A percentile compares a stretch with the other conserved stretches of the same genome.
phyloP scores from a whole-genome alignment of 305 asterid species.

The Lippia alba region DNA sequence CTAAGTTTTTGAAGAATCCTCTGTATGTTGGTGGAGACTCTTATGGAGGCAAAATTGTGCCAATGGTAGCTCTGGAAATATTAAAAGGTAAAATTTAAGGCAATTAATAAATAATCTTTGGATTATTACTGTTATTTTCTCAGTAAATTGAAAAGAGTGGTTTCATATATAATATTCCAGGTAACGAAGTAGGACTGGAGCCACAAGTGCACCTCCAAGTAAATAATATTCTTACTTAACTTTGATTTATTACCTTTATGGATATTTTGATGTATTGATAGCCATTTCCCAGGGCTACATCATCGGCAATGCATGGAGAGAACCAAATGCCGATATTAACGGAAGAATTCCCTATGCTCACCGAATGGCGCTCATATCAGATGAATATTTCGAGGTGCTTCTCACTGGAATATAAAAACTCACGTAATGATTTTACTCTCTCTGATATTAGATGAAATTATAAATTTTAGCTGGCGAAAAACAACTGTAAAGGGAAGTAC shows the following conservation, averaged over 20 bases:
- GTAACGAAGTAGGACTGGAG: slow-evolving; percentile 51
- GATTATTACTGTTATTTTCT: too few relatives aligned
- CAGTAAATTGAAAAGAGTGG: too few relatives aligned
- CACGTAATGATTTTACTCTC: background rate
- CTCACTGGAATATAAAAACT: too few relatives aligned
- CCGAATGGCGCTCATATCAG: slow-evolving; percentile 62
- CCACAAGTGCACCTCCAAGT: slow-evolving; percentile 56
- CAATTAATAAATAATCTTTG: too few relatives aligned
- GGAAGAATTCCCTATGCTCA: slow-evolving; percentile 55
- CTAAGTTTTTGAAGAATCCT: slow-evolving; percentile 45
- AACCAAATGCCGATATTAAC: slow-evolving; percentile 27
- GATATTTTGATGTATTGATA: slow-evolving; percentile 2
- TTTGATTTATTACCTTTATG: background rate
- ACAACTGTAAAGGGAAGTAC: background rate
- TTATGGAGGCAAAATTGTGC: slow-evolving; percentile 55
- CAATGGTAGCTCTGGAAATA: slow-evolving; percentile 50
- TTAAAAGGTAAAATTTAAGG: slow-evolving; percentile 38
- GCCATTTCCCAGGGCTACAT: slow-evolving; percentile 53
- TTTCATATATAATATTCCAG: slow-evolving; percentile 32
- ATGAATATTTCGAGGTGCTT: slow-evolving; percentile 58
- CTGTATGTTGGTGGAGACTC: slow-evolving; percentile 60
- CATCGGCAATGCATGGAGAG: slow-evolving; percentile 49
- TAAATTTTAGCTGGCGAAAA: background rate
- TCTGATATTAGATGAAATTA: too few relatives aligned
- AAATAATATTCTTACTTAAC: background rate